phyloP scores from a whole-genome alignment of 805 yeast genomes.

The Myxozyma vanderwaltii region DNA sequence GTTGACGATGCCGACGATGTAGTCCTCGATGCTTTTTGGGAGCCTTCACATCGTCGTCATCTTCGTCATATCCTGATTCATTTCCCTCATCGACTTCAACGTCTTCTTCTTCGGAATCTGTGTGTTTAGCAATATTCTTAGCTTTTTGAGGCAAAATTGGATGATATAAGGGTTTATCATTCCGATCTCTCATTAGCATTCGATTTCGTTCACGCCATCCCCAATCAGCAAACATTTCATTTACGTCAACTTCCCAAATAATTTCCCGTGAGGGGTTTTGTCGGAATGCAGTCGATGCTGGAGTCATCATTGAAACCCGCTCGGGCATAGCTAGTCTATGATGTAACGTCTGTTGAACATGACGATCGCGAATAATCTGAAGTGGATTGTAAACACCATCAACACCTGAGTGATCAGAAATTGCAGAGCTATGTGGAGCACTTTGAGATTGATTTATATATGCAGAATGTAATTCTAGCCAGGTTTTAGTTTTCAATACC shows the following conservation, averaged over 20 bases:
- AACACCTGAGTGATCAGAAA: slow-evolving; percentile 18
- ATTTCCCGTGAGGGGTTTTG: slow-evolving; percentile 10
- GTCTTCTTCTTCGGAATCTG: neutral
- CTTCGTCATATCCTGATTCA: neutral
- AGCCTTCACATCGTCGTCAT: neutral
- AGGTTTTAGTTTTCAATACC: slow-evolving; percentile 23
- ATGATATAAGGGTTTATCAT: slow-evolving; percentile 19
- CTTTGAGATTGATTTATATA: slow-evolving; percentile 19
- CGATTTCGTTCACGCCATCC: slow-evolving; percentile 34
- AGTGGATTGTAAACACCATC: slow-evolving; percentile 35
- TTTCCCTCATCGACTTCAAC: neutral
- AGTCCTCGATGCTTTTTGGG: neutral
- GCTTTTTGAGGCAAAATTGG: neutral
- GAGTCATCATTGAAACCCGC: slow-evolving; percentile 9
- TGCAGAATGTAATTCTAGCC: slow-evolving; percentile 30
- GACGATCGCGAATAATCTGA: slow-evolving; percentile 31
- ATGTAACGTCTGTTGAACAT: slow-evolving; percentile 13
- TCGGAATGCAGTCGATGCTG: slow-evolving; percentile 26
- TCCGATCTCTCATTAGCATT: slow-evolving; percentile 24
- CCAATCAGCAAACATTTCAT: slow-evolving; percentile 30
- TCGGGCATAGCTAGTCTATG: slow-evolving; percentile 9
- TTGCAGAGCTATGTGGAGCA: neutral
- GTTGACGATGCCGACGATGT: slow-evolving; percentile 1
- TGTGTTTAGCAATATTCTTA: neutral
- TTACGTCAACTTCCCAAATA: slow-evolving; percentile 32